Percentiles rank a stretch among this genome's conserved stretches.
These are phyloP conservation scores for Beauveria sp. DNA, from an alignment of 2,329 filamentous ascomycete species.

Conservation along the genomic window DNA sequence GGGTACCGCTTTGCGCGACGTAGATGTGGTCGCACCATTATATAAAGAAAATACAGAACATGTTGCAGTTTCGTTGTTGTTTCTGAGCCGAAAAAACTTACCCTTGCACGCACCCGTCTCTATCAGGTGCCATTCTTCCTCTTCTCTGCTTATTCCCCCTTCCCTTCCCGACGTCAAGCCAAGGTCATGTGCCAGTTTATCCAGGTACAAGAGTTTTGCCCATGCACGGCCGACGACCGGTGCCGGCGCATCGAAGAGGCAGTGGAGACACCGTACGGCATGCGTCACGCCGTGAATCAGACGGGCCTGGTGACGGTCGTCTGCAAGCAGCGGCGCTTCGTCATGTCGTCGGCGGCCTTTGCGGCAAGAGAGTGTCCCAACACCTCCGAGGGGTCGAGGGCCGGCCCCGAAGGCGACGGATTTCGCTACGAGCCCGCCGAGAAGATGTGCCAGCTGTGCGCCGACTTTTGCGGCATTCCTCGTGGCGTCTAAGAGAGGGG, in stretches of 20 bases:
- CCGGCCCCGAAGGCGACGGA: background rate
- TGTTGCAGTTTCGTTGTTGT: background rate
- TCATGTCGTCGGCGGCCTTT: conserved; percentile 5
- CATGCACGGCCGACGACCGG: background rate
- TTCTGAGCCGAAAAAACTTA: background rate
- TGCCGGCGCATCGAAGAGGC: background rate
- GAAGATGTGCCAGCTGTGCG: background rate
- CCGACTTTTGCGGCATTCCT: background rate
- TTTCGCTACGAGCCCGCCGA: background rate
- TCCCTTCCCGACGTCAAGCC: background rate
- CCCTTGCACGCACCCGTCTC: background rate
- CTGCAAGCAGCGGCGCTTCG: conserved; percentile 2
- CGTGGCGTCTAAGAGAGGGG: background rate
- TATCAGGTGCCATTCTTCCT: background rate
- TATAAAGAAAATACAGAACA: background rate
- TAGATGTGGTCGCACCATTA: background rate
- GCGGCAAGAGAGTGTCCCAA: background rate
- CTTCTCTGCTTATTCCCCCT: background rate
- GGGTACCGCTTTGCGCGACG: background rate
- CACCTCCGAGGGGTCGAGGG: background rate
- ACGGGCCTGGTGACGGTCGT: background rate
- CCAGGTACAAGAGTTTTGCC: conserved; percentile 4
- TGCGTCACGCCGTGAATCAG: conserved; percentile 1
- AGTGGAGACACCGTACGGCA: background rate
- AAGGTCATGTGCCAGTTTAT: conserved; percentile 5